A percentile compares a stretch with the other conserved stretches of the same genome.
phyloP scores from a whole-genome alignment of 768 basidiomycete species.

The Fomitopsis pulvina region DNA sequence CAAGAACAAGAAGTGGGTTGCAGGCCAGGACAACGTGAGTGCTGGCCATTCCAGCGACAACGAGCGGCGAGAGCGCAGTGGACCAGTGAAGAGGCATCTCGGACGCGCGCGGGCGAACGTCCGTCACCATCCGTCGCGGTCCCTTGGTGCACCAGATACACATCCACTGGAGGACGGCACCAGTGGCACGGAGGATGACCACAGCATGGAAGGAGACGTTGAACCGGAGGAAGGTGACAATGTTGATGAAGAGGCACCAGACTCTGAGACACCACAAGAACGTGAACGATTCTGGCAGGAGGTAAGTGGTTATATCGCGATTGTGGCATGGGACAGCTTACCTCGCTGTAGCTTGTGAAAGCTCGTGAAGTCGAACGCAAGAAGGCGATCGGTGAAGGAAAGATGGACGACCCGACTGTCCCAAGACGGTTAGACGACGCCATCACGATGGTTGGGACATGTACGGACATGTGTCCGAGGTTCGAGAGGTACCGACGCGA shows the following conservation, averaged over 20 bases:
- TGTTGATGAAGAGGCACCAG: conserved; percentile 36
- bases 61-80: conserved; percentile 61
- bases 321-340: conserved; percentile 13
- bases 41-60: conserved; percentile 34
- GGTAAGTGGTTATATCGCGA: conserved; percentile 33
- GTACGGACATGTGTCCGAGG: conserved; percentile 89
- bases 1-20: conserved; percentile 59
- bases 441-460: conserved; percentile 90
- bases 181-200: conserved; percentile 28
- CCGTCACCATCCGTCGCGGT: conserved; percentile 28
- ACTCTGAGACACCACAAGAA: conserved; percentile 54
- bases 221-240: conserved; percentile 22
- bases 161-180: conserved; percentile 23
- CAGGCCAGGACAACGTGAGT: conserved; percentile 35
- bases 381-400: conserved; percentile 71
- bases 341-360: conserved; percentile 47
- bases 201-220: conserved; percentile 25
- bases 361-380: conserved; percentile 66
- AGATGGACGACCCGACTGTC: conserved; percentile 82
- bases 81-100: conserved; percentile 43
- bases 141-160: conserved; percentile 7
- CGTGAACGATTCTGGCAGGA: conserved; percentile 67
- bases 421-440: conserved; percentile 82
- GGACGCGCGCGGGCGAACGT: conserved; percentile 33
- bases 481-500: conserved; percentile 91